Conservation (phyloP, 2,329 filamentous ascomycete species). For the Davidsoniella eucalypti region DNA sequence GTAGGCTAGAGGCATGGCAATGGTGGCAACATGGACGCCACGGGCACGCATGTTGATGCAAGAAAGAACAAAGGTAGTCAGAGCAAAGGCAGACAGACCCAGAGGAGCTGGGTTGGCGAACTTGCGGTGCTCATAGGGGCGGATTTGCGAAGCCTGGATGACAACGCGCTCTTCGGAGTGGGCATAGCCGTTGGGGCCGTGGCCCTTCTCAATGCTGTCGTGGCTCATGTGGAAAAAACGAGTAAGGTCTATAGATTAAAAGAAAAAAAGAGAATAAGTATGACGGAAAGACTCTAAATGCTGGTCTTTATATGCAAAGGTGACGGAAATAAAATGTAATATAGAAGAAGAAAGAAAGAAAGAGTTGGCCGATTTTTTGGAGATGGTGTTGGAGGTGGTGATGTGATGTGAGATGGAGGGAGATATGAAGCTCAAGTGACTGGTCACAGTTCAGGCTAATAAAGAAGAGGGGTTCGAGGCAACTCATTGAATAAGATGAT, state of each 20-base stretch:
- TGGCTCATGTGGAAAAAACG: slow-evolving; percentile 12
- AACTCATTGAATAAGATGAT: slow-evolving; percentile 3
- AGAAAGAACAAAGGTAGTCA: slow-evolving; percentile 69
- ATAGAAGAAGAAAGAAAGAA: slow-evolving; percentile 1
- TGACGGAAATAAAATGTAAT: not conserved
- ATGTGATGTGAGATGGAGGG: not conserved
- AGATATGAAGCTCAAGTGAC: slow-evolving; percentile 4
- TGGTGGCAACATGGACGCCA: slow-evolving; percentile 41
- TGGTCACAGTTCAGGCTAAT: slow-evolving; percentile 2
- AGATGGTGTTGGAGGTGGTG: too few species aligned
- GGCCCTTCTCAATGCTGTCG: slow-evolving; percentile 11
- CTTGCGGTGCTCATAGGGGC: slow-evolving; percentile 47
- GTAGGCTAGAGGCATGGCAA: slow-evolving; percentile 53
- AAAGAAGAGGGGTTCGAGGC: slow-evolving; percentile 1
- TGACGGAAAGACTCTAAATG: slow-evolving; percentile 3
- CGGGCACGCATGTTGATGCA: slow-evolving; percentile 54
- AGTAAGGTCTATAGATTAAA: slow-evolving; percentile 10
- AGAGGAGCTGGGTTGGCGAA: slow-evolving; percentile 67
- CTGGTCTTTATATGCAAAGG: too few species aligned
- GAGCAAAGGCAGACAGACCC: slow-evolving; percentile 61
- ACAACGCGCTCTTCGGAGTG: slow-evolving; percentile 12
- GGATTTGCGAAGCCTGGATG: slow-evolving; percentile 52
- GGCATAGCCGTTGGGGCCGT: slow-evolving; percentile 6
- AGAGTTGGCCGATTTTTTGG: too few species aligned
- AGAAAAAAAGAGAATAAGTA: slow-evolving; percentile 6